phyloP scores from a whole-genome alignment of 2,329 filamentous ascomycete genomes.

The Ascosphaera apis region DNA sequence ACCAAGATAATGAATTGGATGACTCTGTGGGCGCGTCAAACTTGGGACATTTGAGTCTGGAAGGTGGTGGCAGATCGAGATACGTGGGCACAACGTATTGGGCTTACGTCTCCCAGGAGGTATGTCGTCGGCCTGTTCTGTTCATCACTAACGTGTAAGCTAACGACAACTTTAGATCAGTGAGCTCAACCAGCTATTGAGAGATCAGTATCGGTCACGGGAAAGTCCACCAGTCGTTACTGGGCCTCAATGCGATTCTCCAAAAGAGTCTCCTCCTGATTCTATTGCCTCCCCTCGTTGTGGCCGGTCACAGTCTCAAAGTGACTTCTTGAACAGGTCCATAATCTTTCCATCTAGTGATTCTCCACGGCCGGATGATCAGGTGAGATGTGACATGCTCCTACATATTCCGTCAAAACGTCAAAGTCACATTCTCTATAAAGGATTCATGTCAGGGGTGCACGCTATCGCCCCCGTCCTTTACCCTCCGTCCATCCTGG shows the following conservation, averaged over 20 bases:
- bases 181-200: conserved; percentile 21
- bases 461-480: conserved; percentile 23
- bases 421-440: conserved; percentile 24
- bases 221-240: not conserved
- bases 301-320: conserved; percentile 6
- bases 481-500: conserved; percentile 20
- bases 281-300: not conserved
- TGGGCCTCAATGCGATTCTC: not conserved
- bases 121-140: conserved; percentile 5
- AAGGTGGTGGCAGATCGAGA: conserved; percentile 19
- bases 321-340: conserved; percentile 15
- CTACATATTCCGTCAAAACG: conserved; percentile 19
- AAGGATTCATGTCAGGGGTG: conserved; percentile 23
- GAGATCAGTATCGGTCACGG: conserved; percentile 17
- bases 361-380: conserved; percentile 13
- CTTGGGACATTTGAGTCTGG: conserved; percentile 20
- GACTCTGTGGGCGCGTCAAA: conserved; percentile 20
- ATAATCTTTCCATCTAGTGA: conserved; percentile 16
- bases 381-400: conserved; percentile 18
- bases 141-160: conserved; percentile 1
- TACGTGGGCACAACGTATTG: conserved; percentile 22
- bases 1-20: conserved; percentile 19
- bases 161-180: conserved; percentile 15
- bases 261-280: not conserved
- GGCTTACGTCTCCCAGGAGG: conserved; percentile 23